These are phyloP conservation scores for Didymella segeticola DNA, from an alignment of 2,329 filamentous ascomycete species.

Conservation along the genomic window DNA sequence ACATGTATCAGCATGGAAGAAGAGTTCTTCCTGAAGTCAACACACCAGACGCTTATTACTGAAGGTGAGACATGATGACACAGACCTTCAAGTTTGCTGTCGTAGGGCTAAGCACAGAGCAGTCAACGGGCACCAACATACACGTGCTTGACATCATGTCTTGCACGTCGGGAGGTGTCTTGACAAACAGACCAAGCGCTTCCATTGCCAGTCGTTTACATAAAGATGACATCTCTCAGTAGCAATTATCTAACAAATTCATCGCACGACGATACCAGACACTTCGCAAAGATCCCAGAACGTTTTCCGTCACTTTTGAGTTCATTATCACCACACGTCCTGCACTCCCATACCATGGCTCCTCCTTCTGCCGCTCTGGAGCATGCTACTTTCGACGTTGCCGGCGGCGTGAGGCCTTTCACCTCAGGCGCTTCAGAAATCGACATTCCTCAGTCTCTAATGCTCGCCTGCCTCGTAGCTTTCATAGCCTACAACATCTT, in stretches of 20 bases:
- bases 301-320: not conserved
- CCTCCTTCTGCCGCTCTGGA: not conserved
- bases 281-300: not conserved
- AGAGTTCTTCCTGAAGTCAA: no score
- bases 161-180: not conserved
- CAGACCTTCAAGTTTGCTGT: constrained; percentile 2
- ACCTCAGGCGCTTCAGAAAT: not conserved
- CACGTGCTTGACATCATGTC: not conserved
- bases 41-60: no score
- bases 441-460: not conserved
- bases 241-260: not conserved
- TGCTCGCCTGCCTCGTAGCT: not conserved
- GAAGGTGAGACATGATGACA: no score
- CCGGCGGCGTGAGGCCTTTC: not conserved
- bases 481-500: not conserved
- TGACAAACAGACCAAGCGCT: not conserved
- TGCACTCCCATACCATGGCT: not conserved
- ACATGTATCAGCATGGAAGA: no score
- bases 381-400: not conserved
- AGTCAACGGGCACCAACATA: not conserved
- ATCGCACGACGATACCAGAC: not conserved
- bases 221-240: not conserved
- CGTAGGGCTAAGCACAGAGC: not conserved
- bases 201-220: not conserved
- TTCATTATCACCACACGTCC: not conserved